These are phyloP conservation scores for Aspergillus floridensis DNA, from an alignment of 2,329 filamentous ascomycete genomes.

Conservation along the genomic window DNA sequence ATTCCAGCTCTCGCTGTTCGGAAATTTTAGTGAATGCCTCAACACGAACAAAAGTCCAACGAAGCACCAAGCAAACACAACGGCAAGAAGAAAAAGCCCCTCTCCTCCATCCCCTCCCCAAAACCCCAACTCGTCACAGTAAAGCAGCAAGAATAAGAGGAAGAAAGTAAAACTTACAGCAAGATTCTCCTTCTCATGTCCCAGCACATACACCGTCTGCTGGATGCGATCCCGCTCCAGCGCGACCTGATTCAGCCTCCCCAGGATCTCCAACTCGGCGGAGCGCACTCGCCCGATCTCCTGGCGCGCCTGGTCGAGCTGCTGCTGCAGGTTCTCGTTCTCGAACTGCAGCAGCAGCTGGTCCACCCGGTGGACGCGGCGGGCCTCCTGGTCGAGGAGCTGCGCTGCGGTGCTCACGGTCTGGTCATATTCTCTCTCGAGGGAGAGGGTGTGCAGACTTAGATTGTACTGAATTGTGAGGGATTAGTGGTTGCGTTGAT, in stretches of 20 bases:
- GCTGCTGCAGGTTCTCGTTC: conserved; percentile 64
- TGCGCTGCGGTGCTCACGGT: conserved; percentile 63
- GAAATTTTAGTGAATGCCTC: neutral
- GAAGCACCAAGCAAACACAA: conserved; percentile 4
- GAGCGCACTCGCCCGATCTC: conserved; percentile 52
- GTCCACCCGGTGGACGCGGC: conserved; percentile 66
- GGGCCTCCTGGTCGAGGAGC: conserved; percentile 71
- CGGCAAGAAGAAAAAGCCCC: neutral
- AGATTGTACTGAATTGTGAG: conserved; percentile 38
- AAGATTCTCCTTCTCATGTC: conserved; percentile 56
- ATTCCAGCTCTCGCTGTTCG: conserved; percentile 65
- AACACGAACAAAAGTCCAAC: conserved; percentile 11
- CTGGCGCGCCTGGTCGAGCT: conserved; percentile 59
- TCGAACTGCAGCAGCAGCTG: conserved; percentile 72
- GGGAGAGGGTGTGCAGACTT: conserved; percentile 51
- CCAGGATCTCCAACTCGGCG: conserved; percentile 40
- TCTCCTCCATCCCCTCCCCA: too few relatives aligned
- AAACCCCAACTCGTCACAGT: too few relatives aligned
- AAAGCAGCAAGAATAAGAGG: too few relatives aligned
- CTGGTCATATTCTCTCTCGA: conserved; percentile 70
- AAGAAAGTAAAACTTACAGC: conserved; percentile 43
- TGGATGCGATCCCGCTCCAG: conserved; percentile 42
- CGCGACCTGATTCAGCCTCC: conserved; percentile 50
- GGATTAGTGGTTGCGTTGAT: too few relatives aligned
- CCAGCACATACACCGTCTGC: conserved; percentile 44